phyloP scores from a whole-genome alignment of 495 filamentous ascomycete species.

The Apiosordaria backusii region DNA sequence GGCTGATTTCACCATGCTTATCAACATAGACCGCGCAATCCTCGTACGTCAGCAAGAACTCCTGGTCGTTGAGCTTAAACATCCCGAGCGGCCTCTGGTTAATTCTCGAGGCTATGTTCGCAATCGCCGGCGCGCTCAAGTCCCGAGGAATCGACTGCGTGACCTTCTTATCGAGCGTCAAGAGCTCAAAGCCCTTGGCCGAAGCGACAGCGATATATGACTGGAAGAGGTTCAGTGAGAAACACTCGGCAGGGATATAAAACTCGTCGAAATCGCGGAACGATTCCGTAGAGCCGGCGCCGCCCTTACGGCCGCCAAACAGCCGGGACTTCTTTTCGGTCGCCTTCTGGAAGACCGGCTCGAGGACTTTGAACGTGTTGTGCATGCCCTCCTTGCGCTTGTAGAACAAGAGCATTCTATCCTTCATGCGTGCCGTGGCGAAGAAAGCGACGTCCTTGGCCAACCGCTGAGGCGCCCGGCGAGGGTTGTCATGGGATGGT shows the following conservation, averaged over 20 bases:
- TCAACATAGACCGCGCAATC: slow-evolving; percentile 97
- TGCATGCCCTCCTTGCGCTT: slow-evolving; percentile 90
- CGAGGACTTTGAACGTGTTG: slow-evolving; percentile 93
- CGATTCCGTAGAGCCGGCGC: slow-evolving; percentile 77
- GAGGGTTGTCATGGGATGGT: slow-evolving; percentile 58
- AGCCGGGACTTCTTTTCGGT: slow-evolving; percentile 71
- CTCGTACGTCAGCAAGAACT: slow-evolving; percentile 91
- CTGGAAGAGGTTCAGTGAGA: slow-evolving; percentile 93
- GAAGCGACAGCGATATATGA: slow-evolving; percentile 87
- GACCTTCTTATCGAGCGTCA: slow-evolving; percentile 94
- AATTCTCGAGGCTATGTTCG: slow-evolving; percentile 76
- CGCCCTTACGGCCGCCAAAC: slow-evolving; percentile 50
- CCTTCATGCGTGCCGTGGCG: slow-evolving; percentile 93
- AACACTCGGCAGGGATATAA: slow-evolving; percentile 96
- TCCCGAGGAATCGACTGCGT: slow-evolving; percentile 81
- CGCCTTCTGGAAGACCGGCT: slow-evolving; percentile 88
- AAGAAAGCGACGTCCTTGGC: slow-evolving; percentile 96
- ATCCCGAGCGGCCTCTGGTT: slow-evolving; percentile 86
- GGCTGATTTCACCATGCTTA: slow-evolving; percentile 91
- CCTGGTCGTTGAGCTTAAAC: slow-evolving; percentile 89
- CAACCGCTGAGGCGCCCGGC: slow-evolving; percentile 83
- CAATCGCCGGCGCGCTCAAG: slow-evolving; percentile 67
- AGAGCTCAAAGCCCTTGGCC: slow-evolving; percentile 87
- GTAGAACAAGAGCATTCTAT: slow-evolving; percentile 89
- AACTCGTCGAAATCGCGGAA: slow-evolving; percentile 99